Evolutionary conservation across 2,329 filamentous ascomycete genomes (phyloP), one percentile per base, ranked within the genome.

Genomic region (Colletotrichum chrysophilum): DNA sequence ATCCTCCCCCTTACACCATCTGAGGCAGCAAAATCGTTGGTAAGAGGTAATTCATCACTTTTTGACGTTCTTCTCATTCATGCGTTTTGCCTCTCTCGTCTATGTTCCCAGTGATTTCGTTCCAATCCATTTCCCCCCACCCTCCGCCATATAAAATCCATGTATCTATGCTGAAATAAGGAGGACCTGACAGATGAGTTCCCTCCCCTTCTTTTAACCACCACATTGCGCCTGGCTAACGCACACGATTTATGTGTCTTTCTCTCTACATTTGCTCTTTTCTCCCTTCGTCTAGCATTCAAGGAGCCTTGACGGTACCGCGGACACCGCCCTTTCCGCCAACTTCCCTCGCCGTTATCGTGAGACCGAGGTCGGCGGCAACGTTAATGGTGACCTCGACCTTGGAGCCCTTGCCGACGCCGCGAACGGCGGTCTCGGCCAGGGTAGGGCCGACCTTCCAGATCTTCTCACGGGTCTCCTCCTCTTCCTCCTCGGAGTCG

Each of bases 371-470:
- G 83, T 98, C 96, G 30, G 92, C 93, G 71, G 90, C 91, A 78
- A 98, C 94, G 84, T 96, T 98, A 81, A 98, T 91, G 83, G 95
- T 97, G 70, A 98, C 93, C 89, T 99, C 97, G 79, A 99, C 92
- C 89, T 98, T 98, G 81, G 92, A 91, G 75, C 92, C 94, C 88
- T 96, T 96, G 92, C 96, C 96, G 80, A 97, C 91, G 75, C 90
- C 95, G 85, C 91, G 94, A 83, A 99, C 87, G 36, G 94, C 94
- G 13, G 95, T 94, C 88, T 99, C 97, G 76, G 96, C 96, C 76
- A 99, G 91, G 34, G 93, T 89, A 78, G 90, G 92, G 80, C 95
- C 94, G 64, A 95, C 91, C 90, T 98, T 98, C 95, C 96, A 98
- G 75, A 97, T 89, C 90, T 97, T 96, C 87, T 98, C 94, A 78